Evolutionary conservation across 2,329 filamentous ascomycete genomes (phyloP), one percentile per base, ranked within the genome.

Genomic region (Aspergillus alliaceus): DNA sequence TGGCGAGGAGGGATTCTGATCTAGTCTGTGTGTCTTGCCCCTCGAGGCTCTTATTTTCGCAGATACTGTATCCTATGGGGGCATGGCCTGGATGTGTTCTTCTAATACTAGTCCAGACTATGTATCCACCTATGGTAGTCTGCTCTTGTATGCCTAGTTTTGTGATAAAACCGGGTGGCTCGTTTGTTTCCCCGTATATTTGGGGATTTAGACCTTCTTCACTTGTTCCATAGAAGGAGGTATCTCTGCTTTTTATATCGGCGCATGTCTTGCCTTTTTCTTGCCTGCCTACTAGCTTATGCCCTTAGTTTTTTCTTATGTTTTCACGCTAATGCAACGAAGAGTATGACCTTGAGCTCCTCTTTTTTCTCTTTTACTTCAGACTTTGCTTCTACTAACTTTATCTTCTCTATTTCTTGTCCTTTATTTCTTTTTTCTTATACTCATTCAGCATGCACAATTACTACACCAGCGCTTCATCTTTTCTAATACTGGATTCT

Each of bases 1-100:
- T 59, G 95, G 93, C 65, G 91, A 98, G 77, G 93, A 98, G 82
- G 95, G 95, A 57, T 88, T 96, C 68, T 97, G 66, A 75, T 67
- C 40, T 44, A 20, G 54, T 53, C 51, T 53, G 53, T 51, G 32
- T 55, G 46, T 51, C 52, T 40, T 31, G 32, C 40, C 54, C 27
- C 58, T 53, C 52, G 29, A 47, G 51, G 48, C 34, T 42, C 24
- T 29, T 39, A 20, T 46, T 42, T 44, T 44, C 24, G 53, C 56
- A 59, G 59, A 47, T 56, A 27, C 44, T 32, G 44, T 51, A 31
- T 51, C 22, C 42, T 27, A 46, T 29, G 54, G 56, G 47, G 49
- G 14, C 50, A 61, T 57, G 37, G 56, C 62, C 53, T 59, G 56
- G 56, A 53, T 55, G 53, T 56, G 53, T 52, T 55, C 54, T 34